phyloP scores from a whole-genome alignment of 257 asterid species.

The Scutellaria baicalensis region DNA sequence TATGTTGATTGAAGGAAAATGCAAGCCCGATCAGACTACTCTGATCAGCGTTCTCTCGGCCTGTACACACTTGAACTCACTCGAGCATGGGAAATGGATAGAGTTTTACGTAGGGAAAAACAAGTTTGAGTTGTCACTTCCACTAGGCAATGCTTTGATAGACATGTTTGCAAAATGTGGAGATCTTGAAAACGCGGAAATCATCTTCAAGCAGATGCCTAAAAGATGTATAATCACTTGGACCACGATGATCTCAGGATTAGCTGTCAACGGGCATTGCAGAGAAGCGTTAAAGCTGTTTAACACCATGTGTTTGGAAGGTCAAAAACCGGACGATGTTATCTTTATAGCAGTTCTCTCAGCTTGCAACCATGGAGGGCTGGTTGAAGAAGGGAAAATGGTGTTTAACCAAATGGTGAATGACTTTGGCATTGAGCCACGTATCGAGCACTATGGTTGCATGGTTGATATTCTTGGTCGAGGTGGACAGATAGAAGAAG shows the following conservation, averaged over 20 bases:
- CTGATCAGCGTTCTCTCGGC: constrained; percentile 39
- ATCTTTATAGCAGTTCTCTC: constrained; percentile 43
- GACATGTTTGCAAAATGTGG: constrained; percentile 57
- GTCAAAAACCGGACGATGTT: constrained; percentile 38
- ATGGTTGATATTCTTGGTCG: constrained; percentile 53
- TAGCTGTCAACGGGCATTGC: constrained; percentile 38
- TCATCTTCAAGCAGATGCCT: constrained; percentile 27
- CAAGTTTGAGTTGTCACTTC: constrained; percentile 26
- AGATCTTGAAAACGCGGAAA: constrained; percentile 34
- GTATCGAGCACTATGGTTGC: constrained; percentile 52
- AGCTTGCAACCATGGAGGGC: constrained; percentile 46
- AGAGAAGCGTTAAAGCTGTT: constrained; percentile 33
- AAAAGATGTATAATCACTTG: constrained; percentile 42
- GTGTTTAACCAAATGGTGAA: constrained; percentile 35
- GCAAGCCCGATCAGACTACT: constrained; percentile 45
- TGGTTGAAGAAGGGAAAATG: constrained; percentile 36
- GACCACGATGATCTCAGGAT: constrained; percentile 47
- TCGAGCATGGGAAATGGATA: constrained; percentile 45
- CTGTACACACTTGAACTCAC: constrained; percentile 39
- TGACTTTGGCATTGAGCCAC: constrained; percentile 29
- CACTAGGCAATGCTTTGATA: constrained; percentile 44
- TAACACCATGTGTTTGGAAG: constrained; percentile 27
- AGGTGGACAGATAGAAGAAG: constrained; percentile 44
- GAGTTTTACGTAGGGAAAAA: constrained; percentile 33
- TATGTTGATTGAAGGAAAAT: constrained; percentile 34